Evolutionary conservation across 371 early-diverging fungal genomes (phyloP).

Genomic region (Syncephalastrum contaminatum): DNA sequence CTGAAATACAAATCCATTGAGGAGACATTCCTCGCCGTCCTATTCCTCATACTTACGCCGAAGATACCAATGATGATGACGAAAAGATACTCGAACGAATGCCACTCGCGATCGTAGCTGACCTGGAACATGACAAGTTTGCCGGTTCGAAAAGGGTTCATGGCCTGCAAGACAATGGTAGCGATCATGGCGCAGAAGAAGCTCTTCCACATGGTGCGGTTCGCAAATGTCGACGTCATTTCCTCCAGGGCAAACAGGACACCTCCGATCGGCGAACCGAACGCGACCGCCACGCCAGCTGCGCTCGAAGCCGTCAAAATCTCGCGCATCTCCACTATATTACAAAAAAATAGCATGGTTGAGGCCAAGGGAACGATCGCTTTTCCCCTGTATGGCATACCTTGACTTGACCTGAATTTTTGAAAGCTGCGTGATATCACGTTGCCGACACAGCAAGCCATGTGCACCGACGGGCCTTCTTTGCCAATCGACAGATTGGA

Average conservation of each 20-base stretch:
- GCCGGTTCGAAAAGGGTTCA: conserved; percentile 90
- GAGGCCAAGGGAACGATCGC: background rate
- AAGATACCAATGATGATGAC: conserved; percentile 87
- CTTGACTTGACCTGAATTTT: conserved; percentile 83
- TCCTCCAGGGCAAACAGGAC: conserved; percentile 97
- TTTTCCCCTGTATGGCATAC: conserved; percentile 24
- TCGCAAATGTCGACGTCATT: conserved; percentile 92
- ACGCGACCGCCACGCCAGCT: conserved; percentile 66
- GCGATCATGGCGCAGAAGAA: conserved; percentile 94
- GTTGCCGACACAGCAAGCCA: conserved; percentile 90
- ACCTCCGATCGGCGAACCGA: conserved; percentile 75
- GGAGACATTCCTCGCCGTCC: background rate
- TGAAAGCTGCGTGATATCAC: conserved; percentile 81
- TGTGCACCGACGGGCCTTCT: conserved; percentile 96
- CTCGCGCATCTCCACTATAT: conserved; percentile 83
- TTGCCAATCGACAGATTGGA: conserved; percentile 91
- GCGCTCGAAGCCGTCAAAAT: conserved; percentile 92
- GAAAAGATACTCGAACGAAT: conserved; percentile 81
- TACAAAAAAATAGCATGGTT: background rate
- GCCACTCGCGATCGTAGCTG: conserved; percentile 88
- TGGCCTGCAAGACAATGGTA: conserved; percentile 82
- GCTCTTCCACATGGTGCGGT: conserved; percentile 93
- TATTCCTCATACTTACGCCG: conserved; percentile 61
- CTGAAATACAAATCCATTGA: conserved; percentile 27
- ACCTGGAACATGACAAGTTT: conserved; percentile 95